Percentiles rank a stretch among this genome's conserved stretches.
These are phyloP conservation scores for Phaeosphaeria sp. DNA, from an alignment of 2,329 filamentous ascomycete genomes.

Conservation along the genomic window DNA sequence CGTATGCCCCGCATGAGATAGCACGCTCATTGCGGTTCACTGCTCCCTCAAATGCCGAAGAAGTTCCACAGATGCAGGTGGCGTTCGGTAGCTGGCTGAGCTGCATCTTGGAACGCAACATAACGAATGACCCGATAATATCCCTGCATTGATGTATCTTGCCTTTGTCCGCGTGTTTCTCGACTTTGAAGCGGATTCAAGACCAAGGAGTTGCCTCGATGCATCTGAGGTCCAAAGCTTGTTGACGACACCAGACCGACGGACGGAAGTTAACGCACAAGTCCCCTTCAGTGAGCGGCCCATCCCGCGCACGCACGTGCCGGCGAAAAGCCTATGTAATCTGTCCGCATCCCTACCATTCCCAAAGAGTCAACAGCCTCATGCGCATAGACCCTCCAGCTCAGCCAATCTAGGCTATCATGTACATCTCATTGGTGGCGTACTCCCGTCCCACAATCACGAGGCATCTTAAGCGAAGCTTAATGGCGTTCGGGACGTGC, in stretches of 20 bases:
- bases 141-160: not conserved
- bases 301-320: not conserved
- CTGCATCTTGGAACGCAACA: not conserved
- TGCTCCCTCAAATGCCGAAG: not conserved
- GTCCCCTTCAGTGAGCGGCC: not conserved
- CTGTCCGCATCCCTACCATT: not conserved
- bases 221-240: not conserved
- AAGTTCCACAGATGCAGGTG: not conserved
- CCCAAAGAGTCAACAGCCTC: not conserved
- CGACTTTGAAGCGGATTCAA: not conserved
- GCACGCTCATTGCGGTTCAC: not conserved
- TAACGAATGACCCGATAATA: not conserved
- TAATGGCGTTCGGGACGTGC: slow-evolving; percentile 6
- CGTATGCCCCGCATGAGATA: not conserved
- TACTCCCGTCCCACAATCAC: slow-evolving; percentile 1
- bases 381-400: not conserved
- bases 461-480: slow-evolving; percentile 2
- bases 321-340: not conserved
- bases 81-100: slow-evolving; percentile 8
- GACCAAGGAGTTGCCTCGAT: not conserved
- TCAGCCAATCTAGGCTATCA: not conserved
- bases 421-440: not conserved
- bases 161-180: not conserved
- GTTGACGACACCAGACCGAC: not conserved
- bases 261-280: not conserved